phyloP scores from a whole-genome alignment of 2,329 filamentous ascomycete species.

The Calycina herbarum region DNA sequence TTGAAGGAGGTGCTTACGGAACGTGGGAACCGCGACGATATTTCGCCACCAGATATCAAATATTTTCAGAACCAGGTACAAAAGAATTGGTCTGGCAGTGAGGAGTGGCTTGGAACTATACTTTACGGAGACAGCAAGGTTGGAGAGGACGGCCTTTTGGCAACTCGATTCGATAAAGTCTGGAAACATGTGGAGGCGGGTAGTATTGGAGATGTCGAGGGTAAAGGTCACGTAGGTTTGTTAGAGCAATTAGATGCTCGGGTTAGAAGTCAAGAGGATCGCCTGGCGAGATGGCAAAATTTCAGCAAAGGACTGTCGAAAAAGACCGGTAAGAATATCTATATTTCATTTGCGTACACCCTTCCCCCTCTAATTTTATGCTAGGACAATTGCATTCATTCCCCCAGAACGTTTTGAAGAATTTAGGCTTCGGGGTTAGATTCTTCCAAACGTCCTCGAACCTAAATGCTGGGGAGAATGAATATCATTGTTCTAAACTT shows the following conservation, averaged over 20 bases:
- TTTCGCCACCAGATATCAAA: constrained; percentile 37
- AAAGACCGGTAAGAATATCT: constrained; percentile 10
- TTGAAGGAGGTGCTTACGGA: constrained; percentile 38
- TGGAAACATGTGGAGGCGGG: constrained; percentile 68
- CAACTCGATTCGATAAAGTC: constrained; percentile 66
- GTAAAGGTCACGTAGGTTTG: constrained; percentile 48
- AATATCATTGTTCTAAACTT: too few species aligned
- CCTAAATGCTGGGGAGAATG: too few species aligned
- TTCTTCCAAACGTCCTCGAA: too few species aligned
- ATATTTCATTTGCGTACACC: background rate
- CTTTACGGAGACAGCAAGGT: constrained; percentile 63
- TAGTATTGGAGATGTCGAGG: constrained; percentile 56
- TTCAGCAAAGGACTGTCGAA: constrained; percentile 50
- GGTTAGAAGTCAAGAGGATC: constrained; percentile 64
- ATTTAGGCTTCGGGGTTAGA: too few species aligned
- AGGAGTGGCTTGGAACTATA: constrained; percentile 71
- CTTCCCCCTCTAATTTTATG: constrained; percentile 16
- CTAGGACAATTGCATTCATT: background rate
- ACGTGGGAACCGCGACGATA: constrained; percentile 25
- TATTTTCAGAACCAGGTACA: constrained; percentile 60
- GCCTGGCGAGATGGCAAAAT: constrained; percentile 72
- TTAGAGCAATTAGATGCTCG: constrained; percentile 71
- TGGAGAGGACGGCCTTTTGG: constrained; percentile 62
- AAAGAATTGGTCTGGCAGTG: constrained; percentile 77
- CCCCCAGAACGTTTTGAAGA: background rate